A percentile compares a stretch with the other conserved stretches of the same genome.
Conservation (phyloP, 1,284 basidiomycete species). For the Termitomyces sp. region DNA sequence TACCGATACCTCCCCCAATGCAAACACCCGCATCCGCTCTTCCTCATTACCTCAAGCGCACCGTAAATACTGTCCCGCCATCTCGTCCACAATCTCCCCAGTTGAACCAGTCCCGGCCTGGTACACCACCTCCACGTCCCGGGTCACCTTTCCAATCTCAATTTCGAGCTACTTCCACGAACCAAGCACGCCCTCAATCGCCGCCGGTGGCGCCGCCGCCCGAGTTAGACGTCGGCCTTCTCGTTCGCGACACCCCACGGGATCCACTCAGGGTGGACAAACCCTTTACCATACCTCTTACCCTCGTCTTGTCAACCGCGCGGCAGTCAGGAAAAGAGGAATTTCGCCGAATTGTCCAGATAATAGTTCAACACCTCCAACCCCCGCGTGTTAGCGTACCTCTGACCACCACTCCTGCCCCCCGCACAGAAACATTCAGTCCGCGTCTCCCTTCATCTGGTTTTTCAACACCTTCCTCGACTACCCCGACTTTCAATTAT, state of each 20-base stretch:
- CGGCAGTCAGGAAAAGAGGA: constrained; percentile 31
- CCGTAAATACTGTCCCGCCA: constrained; percentile 33
- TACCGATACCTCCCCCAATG: constrained; percentile 44
- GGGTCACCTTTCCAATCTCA: constrained; percentile 51
- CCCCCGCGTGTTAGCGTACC: constrained; percentile 28
- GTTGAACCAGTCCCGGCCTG: constrained; percentile 44
- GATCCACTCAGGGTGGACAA: constrained; percentile 44
- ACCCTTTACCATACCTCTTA: constrained; percentile 53
- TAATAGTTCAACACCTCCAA: constrained; percentile 64
- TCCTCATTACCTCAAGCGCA: constrained; percentile 65
- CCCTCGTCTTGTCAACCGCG: constrained; percentile 43
- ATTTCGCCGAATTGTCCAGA: constrained; percentile 38
- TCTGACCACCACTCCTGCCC: constrained; percentile 15
- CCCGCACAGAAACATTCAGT: constrained; percentile 34
- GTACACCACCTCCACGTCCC: constrained; percentile 41
- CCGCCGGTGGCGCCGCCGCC: constrained; percentile 30
- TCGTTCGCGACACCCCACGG: constrained; percentile 47
- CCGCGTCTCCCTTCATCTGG: constrained; percentile 42
- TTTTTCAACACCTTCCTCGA: constrained; percentile 45
- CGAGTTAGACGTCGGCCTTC: constrained; percentile 56
- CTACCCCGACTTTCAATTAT: constrained; percentile 43
- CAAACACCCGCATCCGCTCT: constrained; percentile 61
- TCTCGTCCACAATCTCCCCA: constrained; percentile 54
- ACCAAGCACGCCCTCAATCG: constrained; percentile 44
- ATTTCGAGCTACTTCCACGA: constrained; percentile 36